phyloP scores from a whole-genome alignment of 768 basidiomycete species.

The Suillus lakei region DNA sequence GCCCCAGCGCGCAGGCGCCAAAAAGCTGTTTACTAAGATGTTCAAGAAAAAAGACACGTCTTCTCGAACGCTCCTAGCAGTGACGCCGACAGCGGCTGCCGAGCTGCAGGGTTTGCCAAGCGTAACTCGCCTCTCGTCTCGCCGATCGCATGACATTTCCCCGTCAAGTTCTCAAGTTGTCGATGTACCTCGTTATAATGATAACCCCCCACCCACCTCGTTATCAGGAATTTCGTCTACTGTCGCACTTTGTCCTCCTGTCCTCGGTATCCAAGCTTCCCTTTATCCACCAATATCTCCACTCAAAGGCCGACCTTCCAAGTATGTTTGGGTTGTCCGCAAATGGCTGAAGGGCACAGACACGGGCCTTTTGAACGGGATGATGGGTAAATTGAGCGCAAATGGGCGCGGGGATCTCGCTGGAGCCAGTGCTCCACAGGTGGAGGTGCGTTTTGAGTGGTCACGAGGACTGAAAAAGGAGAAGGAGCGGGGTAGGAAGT shows the following conservation, averaged over 20 bases:
- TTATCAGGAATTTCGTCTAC: constrained; percentile 16
- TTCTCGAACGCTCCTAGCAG: constrained; percentile 21
- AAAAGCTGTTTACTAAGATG: constrained; percentile 68
- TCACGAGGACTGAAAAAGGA: constrained; percentile 44
- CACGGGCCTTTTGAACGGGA: constrained; percentile 47
- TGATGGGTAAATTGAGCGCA: constrained; percentile 45
- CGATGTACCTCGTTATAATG: constrained; percentile 16
- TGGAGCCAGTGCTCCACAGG: constrained; percentile 31
- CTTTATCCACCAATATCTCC: constrained; percentile 53
- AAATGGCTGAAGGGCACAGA: constrained; percentile 72
- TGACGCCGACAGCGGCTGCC: constrained; percentile 34
- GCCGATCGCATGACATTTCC: constrained; percentile 23
- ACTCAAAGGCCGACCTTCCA: constrained; percentile 43
- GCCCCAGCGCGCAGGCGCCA: constrained; percentile 48
- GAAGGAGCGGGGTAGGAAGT: constrained; percentile 22
- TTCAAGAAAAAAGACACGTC: constrained; percentile 63
- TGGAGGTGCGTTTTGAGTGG: constrained; percentile 86
- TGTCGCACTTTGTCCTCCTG: constrained; percentile 42
- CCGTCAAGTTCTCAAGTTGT: constrained; percentile 7
- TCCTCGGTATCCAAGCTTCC: constrained; percentile 74
- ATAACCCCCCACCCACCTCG: constrained; percentile 18
- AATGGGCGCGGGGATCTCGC: constrained; percentile 28
- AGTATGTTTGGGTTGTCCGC: constrained; percentile 79
- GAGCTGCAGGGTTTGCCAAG: constrained; percentile 13
- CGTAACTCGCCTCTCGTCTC: neutral